Conservation (phyloP, 768 basidiomycete species). For the Pulveroboletus frians region DNA sequence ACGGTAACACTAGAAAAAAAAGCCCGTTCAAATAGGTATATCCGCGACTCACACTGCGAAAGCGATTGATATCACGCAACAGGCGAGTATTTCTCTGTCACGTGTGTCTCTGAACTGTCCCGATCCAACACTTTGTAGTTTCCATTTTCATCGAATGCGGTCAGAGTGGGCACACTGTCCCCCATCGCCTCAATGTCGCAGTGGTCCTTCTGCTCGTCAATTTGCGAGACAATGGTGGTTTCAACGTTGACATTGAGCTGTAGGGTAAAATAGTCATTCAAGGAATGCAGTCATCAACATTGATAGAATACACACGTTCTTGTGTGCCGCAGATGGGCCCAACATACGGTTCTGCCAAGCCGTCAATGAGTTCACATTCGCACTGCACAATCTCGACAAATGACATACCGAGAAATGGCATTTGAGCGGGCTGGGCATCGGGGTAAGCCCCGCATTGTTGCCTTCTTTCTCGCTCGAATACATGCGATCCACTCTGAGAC, state of each 20-base stretch:
- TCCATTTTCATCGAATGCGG: constrained; percentile 10
- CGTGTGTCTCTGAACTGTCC: constrained; percentile 15
- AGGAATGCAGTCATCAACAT: neutral
- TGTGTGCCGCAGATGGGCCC: constrained; percentile 13
- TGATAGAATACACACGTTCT: constrained; percentile 15
- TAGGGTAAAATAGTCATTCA: neutral
- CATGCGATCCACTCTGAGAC: constrained; percentile 22
- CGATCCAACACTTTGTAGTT: constrained; percentile 11
- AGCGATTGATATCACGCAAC: constrained; percentile 7
- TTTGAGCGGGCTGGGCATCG: constrained; percentile 16
- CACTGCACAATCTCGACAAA: neutral
- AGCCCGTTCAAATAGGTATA: constrained; percentile 7
- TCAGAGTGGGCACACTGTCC: constrained; percentile 1
- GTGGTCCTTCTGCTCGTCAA: constrained; percentile 24
- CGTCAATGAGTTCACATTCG: neutral
- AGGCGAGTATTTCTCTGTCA: constrained; percentile 13
- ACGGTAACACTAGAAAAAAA: neutral
- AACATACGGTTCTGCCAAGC: constrained; percentile 23
- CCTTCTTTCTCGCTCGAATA: constrained; percentile 27
- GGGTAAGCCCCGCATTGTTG: constrained; percentile 3
- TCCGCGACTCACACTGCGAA: neutral
- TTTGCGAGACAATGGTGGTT: constrained; percentile 29
- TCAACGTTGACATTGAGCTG: constrained; percentile 32
- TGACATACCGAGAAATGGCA: constrained; percentile 23
- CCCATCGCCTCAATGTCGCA: constrained; percentile 20